A percentile compares a stretch with the other conserved stretches of the same genome.
Conservation (phyloP, 805 yeast species). For the Torulaspora microellipsoides region DNA sequence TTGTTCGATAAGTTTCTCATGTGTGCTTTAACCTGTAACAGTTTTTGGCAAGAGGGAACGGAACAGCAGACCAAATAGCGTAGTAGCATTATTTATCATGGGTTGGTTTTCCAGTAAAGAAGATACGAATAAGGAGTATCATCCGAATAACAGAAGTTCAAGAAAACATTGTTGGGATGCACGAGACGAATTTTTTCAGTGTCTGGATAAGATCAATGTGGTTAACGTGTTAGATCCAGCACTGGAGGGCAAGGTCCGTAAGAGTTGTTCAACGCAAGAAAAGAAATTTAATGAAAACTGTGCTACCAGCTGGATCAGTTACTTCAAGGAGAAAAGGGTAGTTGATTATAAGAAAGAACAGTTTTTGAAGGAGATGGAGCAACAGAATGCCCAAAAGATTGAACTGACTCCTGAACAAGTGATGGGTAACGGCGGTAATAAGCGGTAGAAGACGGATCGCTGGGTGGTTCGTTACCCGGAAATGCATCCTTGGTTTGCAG, state of each 20-base stretch:
- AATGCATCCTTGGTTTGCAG: no score
- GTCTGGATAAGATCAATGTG: slow-evolving; percentile 65
- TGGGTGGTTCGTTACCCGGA: no score
- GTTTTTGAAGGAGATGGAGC: slow-evolving; percentile 66
- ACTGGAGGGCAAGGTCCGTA: slow-evolving; percentile 43
- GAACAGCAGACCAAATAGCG: no score
- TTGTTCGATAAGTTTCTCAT: no score
- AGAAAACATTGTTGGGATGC: slow-evolving; percentile 87
- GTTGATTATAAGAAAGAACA: slow-evolving; percentile 66
- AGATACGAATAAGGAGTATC: slow-evolving; percentile 10
- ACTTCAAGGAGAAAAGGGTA: slow-evolving; percentile 85
- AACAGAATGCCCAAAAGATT: slow-evolving; percentile 28
- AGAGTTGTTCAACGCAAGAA: slow-evolving; percentile 54
- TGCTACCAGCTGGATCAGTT: slow-evolving; percentile 81
- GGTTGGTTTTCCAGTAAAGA: slow-evolving; percentile 15
- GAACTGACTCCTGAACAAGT: slow-evolving; percentile 11
- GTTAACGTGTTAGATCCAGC: slow-evolving; percentile 63
- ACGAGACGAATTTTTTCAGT: slow-evolving; percentile 70
- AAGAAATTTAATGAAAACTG: slow-evolving; percentile 67
- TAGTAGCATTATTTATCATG: no score
- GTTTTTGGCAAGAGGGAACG: no score
- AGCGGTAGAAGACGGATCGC: neutral
- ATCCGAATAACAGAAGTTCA: slow-evolving; percentile 48
- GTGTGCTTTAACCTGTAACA: no score
- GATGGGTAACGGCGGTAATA: neutral